Evolutionary conservation across 1,139 yeast species (phyloP), one percentile per base, ranked within the genome.

Genomic region (Keqinozyma sinolaborantium): DNA sequence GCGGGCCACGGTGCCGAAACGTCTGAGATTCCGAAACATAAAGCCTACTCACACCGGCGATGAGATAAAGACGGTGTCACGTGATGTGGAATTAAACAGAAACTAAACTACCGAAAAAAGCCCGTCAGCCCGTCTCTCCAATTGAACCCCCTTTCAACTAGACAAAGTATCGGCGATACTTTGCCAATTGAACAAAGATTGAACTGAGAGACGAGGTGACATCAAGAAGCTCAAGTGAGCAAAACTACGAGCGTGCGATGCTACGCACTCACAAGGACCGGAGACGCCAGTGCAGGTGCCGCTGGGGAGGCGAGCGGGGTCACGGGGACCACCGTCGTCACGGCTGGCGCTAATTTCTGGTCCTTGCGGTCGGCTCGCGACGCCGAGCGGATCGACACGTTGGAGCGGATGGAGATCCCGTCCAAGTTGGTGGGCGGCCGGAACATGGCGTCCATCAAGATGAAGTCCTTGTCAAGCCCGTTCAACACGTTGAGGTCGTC

Each of bases 91-190:
- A 6, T 19, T 19, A 23, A 26, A 16, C 9, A 16, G 29, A 24
- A 26, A 19, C 12, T 15, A 26, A 26, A 25, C 19, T 16, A 25
- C 18, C 23, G 26, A 29, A 18, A 25, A 29, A 15, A 24, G 31
- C 31, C 24, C 21, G 38, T 40, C 36, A 34, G 44, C 32, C 26
- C 37, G 40, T 33, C 34, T 38, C 34, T 38, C 40, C 47, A 36
- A 40, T 40, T 43, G 42, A 33, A 41, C 36, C 47, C 46, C 48
- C 39, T 41, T 39, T 41, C 45, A 43, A 42, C 48, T n/a, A 43
- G 37, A 36, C 47, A 44, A 43, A 34, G 45, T 44, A 44, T 42
- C 26, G 30, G 24, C 24, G 35, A 42, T 44, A 44, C 33, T 40
- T 43, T 43, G 47, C 32, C 45, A 44, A 44, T 41, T 35, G 40